Conservation (phyloP, 306 rosid genomes). For the Luffa acutangula region DNA sequence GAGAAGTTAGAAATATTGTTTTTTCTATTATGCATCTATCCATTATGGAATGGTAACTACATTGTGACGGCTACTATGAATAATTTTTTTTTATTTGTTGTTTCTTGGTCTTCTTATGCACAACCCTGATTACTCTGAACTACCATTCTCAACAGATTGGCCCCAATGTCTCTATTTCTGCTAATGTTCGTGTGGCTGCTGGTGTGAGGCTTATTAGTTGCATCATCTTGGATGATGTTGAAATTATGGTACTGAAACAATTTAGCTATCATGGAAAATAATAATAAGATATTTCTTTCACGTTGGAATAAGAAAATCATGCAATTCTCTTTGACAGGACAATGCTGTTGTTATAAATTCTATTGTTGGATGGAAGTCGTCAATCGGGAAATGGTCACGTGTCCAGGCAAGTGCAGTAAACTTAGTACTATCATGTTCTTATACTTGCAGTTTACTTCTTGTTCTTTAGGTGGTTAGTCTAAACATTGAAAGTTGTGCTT, state of each 20-base stretch:
- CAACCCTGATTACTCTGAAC: background rate
- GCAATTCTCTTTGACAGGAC: constrained; percentile 43
- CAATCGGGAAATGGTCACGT: constrained; percentile 84
- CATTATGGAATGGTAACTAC: background rate
- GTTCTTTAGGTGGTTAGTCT: background rate
- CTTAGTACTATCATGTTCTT: background rate
- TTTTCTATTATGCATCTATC: background rate
- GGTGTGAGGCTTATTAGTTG: constrained; percentile 87
- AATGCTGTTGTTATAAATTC: constrained; percentile 73
- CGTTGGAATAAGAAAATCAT: background rate
- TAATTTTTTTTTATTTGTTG: background rate
- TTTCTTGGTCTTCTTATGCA: background rate
- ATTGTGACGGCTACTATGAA: background rate
- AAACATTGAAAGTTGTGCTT: background rate
- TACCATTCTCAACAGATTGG: constrained; percentile 50
- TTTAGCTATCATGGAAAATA: background rate
- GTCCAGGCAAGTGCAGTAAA: constrained; percentile 71
- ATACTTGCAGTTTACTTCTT: background rate
- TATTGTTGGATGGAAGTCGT: constrained; percentile 96
- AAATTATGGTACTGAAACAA: constrained; percentile 50
- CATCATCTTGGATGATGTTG: constrained; percentile 81
- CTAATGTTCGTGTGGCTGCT: constrained; percentile 88
- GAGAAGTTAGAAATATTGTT: background rate
- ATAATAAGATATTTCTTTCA: background rate
- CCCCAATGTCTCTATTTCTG: constrained; percentile 86